Base-by-base conservation (phyloP, 129 eudicot species). In the Chrysanthemum seticuspe region DNA sequence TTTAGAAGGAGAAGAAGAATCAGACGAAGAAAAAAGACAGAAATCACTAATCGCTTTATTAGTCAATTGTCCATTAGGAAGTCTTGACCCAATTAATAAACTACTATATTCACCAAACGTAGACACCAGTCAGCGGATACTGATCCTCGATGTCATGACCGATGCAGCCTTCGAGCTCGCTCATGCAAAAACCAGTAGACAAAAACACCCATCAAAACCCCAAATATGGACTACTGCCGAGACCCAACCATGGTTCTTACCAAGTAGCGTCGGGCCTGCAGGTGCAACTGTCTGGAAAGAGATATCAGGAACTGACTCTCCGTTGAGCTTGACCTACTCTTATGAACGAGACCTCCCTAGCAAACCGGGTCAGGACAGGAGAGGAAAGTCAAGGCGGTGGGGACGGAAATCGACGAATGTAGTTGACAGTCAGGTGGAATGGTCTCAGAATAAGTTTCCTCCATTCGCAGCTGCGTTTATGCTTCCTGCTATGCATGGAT, bases 401-500 rank as follows among this genome's bases (percentile, higher is more conserved):
- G 78, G 89, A 67, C 68, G 14, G 16, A 81, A 72, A 50, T 65
- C 79, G n/a, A 65, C 70, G 55, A 78, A 63, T 29, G 53, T 7
- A 12, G 62, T 49, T 56, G 81, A 78, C 36, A 85, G 78, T 71
- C 76, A 75, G 73, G 48, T 76, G 72, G 96, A 85, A 16, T 78
- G 80, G 87, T 87, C 96, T 63, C 90, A 82, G 74, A 93, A 93
- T 78, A 81, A 62, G 57, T 93, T 93, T 45, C 98, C 92, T 59
- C 96, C 84, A 18, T 86, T 85, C 78, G 93, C 97, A 51, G 98
- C 98, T 4, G 98, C 89, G 5, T 93, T 93, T 79, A 93, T 93
- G 96, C 98, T 93, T 75, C 98, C 98, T 10, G 95, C 91, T 25
- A 93, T 93, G 98, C 87, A 84, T 74, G 98, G 97, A 40, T 87